These are phyloP conservation scores for Ceratocystis cacaofunesta DNA, from an alignment of 2,329 filamentous ascomycete species.

Conservation along the genomic window DNA sequence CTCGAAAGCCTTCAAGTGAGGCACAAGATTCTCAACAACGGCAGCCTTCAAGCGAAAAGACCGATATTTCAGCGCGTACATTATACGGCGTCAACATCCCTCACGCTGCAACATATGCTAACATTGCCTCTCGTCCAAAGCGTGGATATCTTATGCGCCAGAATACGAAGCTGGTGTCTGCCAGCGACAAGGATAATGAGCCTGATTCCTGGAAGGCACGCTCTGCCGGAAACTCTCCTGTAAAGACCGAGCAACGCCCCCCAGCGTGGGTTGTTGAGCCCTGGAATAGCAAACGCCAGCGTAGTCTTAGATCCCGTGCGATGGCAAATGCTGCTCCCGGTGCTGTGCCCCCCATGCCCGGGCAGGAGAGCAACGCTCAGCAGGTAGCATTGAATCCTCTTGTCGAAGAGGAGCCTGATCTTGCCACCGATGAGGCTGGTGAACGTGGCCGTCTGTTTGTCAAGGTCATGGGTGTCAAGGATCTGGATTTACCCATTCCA, in stretches of 20 bases:
- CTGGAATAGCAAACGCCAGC: conserved; percentile 75
- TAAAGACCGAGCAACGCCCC: conserved; percentile 57
- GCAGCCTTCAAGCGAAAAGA: conserved; percentile 10
- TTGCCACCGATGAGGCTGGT: conserved; percentile 55
- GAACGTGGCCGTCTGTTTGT: conserved; percentile 89
- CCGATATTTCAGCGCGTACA: conserved; percentile 6
- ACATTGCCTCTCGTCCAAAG: conserved; percentile 50
- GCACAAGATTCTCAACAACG: neutral
- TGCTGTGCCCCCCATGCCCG: conserved; percentile 67
- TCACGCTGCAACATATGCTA: conserved; percentile 37
- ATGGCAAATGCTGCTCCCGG: conserved; percentile 33
- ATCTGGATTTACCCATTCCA: conserved; percentile 79
- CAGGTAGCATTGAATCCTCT: conserved; percentile 45
- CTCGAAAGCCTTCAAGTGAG: conserved; percentile 6
- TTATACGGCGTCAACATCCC: conserved; percentile 13
- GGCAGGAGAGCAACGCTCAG: conserved; percentile 63
- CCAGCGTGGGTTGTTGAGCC: conserved; percentile 95
- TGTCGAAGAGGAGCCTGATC: conserved; percentile 52
- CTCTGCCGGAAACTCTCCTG: conserved; percentile 52
- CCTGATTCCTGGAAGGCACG: conserved; percentile 36
- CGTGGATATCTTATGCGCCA: conserved; percentile 97
- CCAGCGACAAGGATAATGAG: conserved; percentile 60
- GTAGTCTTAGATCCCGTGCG: conserved; percentile 35
- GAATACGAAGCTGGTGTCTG: conserved; percentile 91
- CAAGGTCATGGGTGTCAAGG: conserved; percentile 96